Evolutionary conservation across 2,329 filamentous ascomycete species (phyloP), one percentile per base, ranked within the genome.

Genomic region (Incumbomyces delicatus): DNA sequence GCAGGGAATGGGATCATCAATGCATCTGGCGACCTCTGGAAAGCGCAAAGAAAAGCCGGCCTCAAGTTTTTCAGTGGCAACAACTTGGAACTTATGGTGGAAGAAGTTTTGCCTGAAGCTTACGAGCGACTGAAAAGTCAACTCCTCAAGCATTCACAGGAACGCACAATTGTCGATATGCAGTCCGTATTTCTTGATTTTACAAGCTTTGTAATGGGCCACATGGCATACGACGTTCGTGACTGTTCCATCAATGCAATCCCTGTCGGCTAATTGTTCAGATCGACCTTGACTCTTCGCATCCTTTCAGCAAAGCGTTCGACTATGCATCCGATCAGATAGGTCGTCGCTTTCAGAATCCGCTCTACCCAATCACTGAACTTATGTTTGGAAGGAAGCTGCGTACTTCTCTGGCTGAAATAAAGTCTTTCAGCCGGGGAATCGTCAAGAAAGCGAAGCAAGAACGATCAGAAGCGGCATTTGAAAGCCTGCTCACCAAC

Each of bases 1-100:
- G n/a, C 39, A 74, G 72, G 77, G 1, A 70, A 78, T 53, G 80
- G 80, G 20, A 83, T 83, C 53, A 81, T 83, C 61, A 83, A 83
- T 53, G 74, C 74, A 20, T 79, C 82, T 50, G 80, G 80, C 34
- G 75, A 80, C 17, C 58, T 78, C 18, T 83, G 80, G 79, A 75
- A 70, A 50, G 64, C 74, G 1, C 80, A 83, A 64, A 70, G 80
- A 38, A 81, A 76, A 58, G 80, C 78, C 3, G 80, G 80, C 16
- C 49, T 62, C 36, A 58, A 72, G 22, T 83, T 83, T 53, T 69
- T 83, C 20, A 80, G 70, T 54, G 68, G 69, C 12, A 64, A 74
- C 44, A 81, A 81, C 53, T 58, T 83, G 29, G 71, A 74, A 27
- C 66, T 73, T 6, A 64, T 83, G 46, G 77, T 77, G 1, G 74